phyloP scores from a whole-genome alignment of 371 early-diverging fungal genomes.

The Mucor racemosus region DNA sequence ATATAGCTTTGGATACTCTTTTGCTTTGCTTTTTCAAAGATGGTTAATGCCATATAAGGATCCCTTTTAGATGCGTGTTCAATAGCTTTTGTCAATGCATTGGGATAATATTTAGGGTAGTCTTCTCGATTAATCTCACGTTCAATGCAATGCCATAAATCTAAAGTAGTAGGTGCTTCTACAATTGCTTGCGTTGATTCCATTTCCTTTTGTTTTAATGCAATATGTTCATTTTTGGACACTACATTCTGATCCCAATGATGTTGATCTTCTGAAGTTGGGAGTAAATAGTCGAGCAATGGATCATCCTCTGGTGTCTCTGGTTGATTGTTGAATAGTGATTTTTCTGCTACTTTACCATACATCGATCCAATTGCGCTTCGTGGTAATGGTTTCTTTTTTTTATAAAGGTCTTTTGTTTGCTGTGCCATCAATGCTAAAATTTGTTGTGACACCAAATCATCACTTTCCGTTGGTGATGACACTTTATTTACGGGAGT shows the following conservation, averaged over 20 bases:
- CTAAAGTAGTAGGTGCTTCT: conserved; percentile 5
- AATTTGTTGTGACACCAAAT: neutral
- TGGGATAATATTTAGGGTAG: conserved; percentile 42
- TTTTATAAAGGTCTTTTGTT: conserved; percentile 16
- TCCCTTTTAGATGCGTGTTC: conserved; percentile 39
- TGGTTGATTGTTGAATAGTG: neutral
- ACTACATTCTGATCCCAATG: conserved; percentile 2
- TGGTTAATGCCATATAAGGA: conserved; percentile 51
- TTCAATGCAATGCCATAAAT: conserved; percentile 14
- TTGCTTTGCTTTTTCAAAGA: conserved; percentile 50
- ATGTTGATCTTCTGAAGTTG: neutral
- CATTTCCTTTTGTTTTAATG: conserved; percentile 21
- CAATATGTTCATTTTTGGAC: conserved; percentile 6
- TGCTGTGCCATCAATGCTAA: conserved; percentile 28
- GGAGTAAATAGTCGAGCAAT: neutral
- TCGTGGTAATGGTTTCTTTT: conserved; percentile 32
- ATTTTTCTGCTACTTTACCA: conserved; percentile 4
- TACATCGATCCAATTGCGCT: conserved; percentile 16
- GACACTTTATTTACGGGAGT: neutral
- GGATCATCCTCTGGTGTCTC: neutral
- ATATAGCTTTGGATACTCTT: conserved; percentile 46
- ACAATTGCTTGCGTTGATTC: conserved; percentile 12
- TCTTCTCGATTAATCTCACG: conserved; percentile 16
- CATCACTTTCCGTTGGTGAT: neutral
- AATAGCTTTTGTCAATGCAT: conserved; percentile 36